Base-by-base conservation (phyloP, 257 asterid species). In the Capsicum chinense region DNA sequence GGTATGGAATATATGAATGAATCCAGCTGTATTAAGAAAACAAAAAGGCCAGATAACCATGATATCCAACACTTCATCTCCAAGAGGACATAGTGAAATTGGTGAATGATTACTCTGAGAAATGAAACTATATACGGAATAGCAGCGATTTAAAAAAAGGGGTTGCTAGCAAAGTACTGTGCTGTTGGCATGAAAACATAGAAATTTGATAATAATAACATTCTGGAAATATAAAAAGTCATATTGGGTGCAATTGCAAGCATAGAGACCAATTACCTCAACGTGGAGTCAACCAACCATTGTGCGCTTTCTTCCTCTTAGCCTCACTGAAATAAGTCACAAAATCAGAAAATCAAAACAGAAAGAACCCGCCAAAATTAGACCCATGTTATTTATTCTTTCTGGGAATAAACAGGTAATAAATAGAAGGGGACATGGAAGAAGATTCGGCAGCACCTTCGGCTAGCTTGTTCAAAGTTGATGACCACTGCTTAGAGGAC, bases 401-500 rank as follows among this genome's bases (percentile, higher is more conserved):
- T 44, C 59, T 21, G 57, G 44, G 44, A 63, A 78, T 35, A 54
- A 42, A 9, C 11, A 15, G 54, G 60, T 35, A 66, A 35, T 50
- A 13, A 74, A 33, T 1, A 56, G 71, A 35, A 26, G 12, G 67
- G 67, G 21, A 76, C 56, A 35, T 85, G 86, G n/a, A 21, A 81
- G 33, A 56, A 66, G 11, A 78, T 13, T 1, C n/a, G 80, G 69
- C 64, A 59, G 87, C 84, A 94, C 98, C 99, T 89, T 95, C 97
- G n/a, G 98, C 98, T 84, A 95, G 92, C 90, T 94, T 95, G 90
- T 95, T 94, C 87, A 89, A 91, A 83, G 99, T 95, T 57, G 98
- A 91, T 26, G 88, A 95, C 98, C 99, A 94, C 88, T 94, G 99
- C 90, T 91, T 95, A 67, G 99, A 95, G 88, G 98, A 95, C 87